phyloP scores from a whole-genome alignment of 1,139 yeast species.

The Yamadazyma jaroonii region DNA sequence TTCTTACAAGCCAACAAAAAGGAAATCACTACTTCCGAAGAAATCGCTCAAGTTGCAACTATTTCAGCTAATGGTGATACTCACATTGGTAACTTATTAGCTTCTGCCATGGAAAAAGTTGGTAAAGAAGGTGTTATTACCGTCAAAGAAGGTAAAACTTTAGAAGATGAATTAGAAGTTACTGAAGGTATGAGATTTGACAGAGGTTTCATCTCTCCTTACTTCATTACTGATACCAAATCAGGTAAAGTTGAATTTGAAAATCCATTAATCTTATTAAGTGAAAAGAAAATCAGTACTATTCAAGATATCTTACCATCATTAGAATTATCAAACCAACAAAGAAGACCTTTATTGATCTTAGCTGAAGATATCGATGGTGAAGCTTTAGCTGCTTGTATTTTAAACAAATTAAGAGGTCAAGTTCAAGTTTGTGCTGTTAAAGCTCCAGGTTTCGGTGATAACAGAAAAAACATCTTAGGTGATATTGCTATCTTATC shows the following conservation, averaged over 20 bases:
- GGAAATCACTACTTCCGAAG: conserved; percentile 95
- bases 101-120: conserved; percentile 98
- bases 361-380: conserved; percentile 98
- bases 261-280: conserved; percentile 83
- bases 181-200: conserved; percentile 99
- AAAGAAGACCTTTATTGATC: conserved; percentile 92
- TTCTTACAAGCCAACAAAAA: conserved; percentile 88
- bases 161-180: conserved; percentile 95
- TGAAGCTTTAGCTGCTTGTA: conserved; percentile 98
- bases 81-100: conserved; percentile 91
- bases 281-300: conserved; percentile 93
- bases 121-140: conserved; percentile 99
- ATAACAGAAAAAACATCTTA: conserved; percentile 95
- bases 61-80: conserved; percentile 97
- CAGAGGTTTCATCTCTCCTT: conserved; percentile 97
- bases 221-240: conserved; percentile 95
- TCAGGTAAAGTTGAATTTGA: conserved; percentile 97
- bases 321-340: conserved; percentile 89
- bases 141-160: conserved; percentile 93
- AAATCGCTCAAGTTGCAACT: conserved; percentile 98
- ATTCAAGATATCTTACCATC: conserved; percentile 94
- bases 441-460: conserved; percentile 99
- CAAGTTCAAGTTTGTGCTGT: conserved; percentile 99
- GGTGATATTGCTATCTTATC: conserved; percentile 97
- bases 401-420: conserved; percentile 96